phyloP scores from a whole-genome alignment of 768 basidiomycete species.

The Mycena leptocephala region DNA sequence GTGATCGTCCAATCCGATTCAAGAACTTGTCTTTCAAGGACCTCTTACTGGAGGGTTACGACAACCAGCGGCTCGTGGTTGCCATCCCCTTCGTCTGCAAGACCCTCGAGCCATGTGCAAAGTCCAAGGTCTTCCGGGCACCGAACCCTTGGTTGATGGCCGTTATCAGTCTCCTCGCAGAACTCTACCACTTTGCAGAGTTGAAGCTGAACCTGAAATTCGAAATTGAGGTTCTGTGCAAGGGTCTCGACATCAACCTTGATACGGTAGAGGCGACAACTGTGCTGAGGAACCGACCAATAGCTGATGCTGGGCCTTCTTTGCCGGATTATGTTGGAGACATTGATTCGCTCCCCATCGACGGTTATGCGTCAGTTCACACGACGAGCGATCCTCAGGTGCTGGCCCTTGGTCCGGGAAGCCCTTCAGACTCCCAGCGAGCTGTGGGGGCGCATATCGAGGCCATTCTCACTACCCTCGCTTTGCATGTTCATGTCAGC shows the following conservation, averaged over 20 bases:
- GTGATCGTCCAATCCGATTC: slow-evolving; percentile 93
- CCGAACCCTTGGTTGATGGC: slow-evolving; percentile 99
- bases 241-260: slow-evolving; percentile 89
- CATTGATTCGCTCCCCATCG: slow-evolving; percentile 86
- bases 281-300: slow-evolving; percentile 84
- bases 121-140: slow-evolving; percentile 93
- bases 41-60: slow-evolving; percentile 95
- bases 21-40: slow-evolving; percentile 98
- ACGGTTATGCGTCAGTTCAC: slow-evolving; percentile 72
- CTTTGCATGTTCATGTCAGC: slow-evolving; percentile 83
- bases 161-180: slow-evolving; percentile 90
- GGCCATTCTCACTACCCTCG: slow-evolving; percentile 79
- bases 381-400: slow-evolving; percentile 74
- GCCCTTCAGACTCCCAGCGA: slow-evolving; percentile 76
- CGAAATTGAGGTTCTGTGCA: slow-evolving; percentile 98
- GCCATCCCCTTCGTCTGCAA: slow-evolving; percentile 99
- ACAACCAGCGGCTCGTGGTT: slow-evolving; percentile 90
- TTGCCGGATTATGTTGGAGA: slow-evolving; percentile 87
- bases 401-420: slow-evolving; percentile 72
- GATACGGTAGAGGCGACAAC: slow-evolving; percentile 88
- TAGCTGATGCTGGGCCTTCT: slow-evolving; percentile 73
- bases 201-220: slow-evolving; percentile 98
- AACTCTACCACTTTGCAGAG: slow-evolving; percentile 98
- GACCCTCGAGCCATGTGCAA: slow-evolving; percentile 90
- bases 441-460: slow-evolving; percentile 87